phyloP scores from a whole-genome alignment of 1,284 basidiomycete species.

The Inonotus hispidus region DNA sequence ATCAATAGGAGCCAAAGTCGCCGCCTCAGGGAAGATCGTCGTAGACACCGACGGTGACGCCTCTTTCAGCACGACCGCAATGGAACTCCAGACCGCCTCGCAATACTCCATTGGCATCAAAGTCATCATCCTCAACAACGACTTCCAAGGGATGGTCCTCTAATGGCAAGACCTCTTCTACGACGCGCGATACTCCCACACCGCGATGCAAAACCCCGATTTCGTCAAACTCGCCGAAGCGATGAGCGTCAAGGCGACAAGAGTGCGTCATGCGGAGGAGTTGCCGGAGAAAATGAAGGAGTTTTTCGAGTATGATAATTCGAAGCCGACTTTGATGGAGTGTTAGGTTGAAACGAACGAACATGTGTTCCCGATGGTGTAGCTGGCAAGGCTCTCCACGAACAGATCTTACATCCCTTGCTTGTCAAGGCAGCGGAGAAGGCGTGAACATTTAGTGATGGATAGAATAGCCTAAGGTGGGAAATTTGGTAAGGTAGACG shows the following conservation, averaged over 20 bases:
- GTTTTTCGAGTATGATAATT: slow-evolving; percentile 91
- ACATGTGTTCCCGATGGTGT: slow-evolving; percentile 93
- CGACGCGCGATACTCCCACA: slow-evolving; percentile 91
- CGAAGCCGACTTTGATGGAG: slow-evolving; percentile 87
- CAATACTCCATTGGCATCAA: slow-evolving; percentile 95
- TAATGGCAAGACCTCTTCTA: slow-evolving; percentile 99
- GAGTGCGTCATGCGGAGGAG: slow-evolving; percentile 68
- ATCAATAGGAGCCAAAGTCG: slow-evolving; percentile 95
- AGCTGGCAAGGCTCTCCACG: slow-evolving; percentile 88
- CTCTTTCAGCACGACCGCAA: slow-evolving; percentile 98
- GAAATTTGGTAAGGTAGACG: too few relatives aligned
- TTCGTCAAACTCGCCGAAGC: slow-evolving; percentile 84
- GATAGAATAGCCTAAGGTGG: not conserved
- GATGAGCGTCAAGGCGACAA: slow-evolving; percentile 90
- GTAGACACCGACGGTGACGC: slow-evolving; percentile 97
- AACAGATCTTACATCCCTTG: slow-evolving; percentile 69
- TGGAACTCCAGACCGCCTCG: slow-evolving; percentile 94
- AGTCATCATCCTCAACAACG: slow-evolving; percentile 86
- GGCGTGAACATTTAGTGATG: not conserved
- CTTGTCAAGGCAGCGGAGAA: slow-evolving; percentile 24
- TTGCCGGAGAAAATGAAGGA: slow-evolving; percentile 96
- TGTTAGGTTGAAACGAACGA: slow-evolving; percentile 83
- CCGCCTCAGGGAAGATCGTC: slow-evolving; percentile 88
- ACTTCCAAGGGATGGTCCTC: slow-evolving; percentile 97
- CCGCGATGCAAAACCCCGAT: slow-evolving; percentile 91